Conservation (phyloP, 257 asterid genomes). For the Buddleja alternifolia region DNA sequence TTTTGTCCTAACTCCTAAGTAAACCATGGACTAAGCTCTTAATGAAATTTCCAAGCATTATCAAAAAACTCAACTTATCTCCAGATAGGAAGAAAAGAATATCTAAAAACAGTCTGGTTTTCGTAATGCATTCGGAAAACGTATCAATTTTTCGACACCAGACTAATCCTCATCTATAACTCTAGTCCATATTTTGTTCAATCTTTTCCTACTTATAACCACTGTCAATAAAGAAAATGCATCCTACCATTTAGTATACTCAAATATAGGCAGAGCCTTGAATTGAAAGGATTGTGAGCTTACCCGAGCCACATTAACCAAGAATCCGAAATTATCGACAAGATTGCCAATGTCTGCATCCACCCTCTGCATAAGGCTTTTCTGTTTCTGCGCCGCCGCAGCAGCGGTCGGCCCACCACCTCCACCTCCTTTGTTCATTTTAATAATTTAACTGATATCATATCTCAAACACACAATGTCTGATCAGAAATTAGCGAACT, state of each 20-base stretch:
- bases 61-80: too few relatives aligned
- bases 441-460: too few relatives aligned
- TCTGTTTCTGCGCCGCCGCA: slow-evolving; percentile 89
- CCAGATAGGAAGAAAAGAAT: neutral
- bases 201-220: too few relatives aligned
- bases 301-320: slow-evolving; percentile 87
- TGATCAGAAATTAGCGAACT: too few relatives aligned
- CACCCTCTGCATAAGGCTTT: slow-evolving; percentile 73
- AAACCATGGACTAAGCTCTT: too few relatives aligned
- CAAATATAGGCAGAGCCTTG: too few relatives aligned
- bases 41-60: too few relatives aligned
- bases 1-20: too few relatives aligned
- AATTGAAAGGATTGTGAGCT: neutral
- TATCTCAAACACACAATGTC: too few relatives aligned
- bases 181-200: neutral
- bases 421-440: slow-evolving; percentile 75
- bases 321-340: slow-evolving; percentile 76
- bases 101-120: neutral
- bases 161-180: neutral
- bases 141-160: neutral
- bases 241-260: neutral
- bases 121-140: neutral
- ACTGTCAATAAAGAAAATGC: neutral
- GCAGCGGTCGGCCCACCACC: slow-evolving; percentile 62
- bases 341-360: slow-evolving; percentile 80